Base-by-base conservation (phyloP, 2,329 filamentous ascomycete genomes). In the Colletotrichum viniferum region DNA sequence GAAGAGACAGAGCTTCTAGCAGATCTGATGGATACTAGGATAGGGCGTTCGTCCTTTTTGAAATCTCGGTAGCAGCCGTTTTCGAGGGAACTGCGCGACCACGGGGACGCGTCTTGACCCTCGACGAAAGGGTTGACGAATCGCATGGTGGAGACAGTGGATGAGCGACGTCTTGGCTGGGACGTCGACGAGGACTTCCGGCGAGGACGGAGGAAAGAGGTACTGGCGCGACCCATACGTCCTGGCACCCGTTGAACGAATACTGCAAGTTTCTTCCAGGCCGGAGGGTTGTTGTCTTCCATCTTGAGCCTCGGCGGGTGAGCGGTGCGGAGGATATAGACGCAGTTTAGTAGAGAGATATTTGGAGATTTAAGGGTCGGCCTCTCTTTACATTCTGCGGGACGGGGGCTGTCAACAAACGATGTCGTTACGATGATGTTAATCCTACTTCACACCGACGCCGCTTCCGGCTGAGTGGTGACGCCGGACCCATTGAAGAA, bases 221-320 rank as follows among this genome's bases (percentile, higher is more conserved):
- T 2, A 21, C n/a, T 79, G 13, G 73, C 66, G 52, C 76, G 74
- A 43, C 78, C n/a, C 43, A 52, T 52, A 52, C 43, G 43, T 52
- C 43, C n/a, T 13, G 43, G 43, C 5, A 52, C 43, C n/a, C 21
- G 43, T 52, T 52, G 43, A 5, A 52, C 12, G 10, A 52, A 5
- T 52, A 52, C 7, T 52, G 43, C 43, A 21, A 52, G 43, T 52
- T 52, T 52, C 43, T 52, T 52, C 43, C 43, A 52, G 43, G 43
- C 43, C 10, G 43, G 43, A 52, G 43, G 2, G 4, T 52, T 13
- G n/a, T 52, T 52, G 43, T 52, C 43, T 52, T 52, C 43, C 43
- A 52, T 52, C 6, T 52, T 52, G 43, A 52, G 43, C n/a, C n/a
- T 52, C 43, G 2, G 10, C 4, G 10, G n/a, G 43, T 21, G 43